Percentiles rank a stretch among this genome's conserved stretches.
Evolutionary conservation across 2,329 filamentous ascomycete species (phyloP).

Genomic region (Fusarium sp.): DNA sequence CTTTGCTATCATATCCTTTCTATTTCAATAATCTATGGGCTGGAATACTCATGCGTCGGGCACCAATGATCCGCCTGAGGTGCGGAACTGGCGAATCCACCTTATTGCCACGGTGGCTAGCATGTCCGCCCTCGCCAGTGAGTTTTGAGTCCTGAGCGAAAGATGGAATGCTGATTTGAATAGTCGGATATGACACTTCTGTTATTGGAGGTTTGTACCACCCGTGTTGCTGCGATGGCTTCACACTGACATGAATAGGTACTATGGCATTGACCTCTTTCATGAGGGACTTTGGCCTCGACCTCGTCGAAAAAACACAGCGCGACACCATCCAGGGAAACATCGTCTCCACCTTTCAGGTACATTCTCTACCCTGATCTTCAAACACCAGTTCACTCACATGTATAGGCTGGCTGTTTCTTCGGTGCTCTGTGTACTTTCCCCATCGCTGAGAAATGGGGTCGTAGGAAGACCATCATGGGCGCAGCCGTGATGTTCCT

Average conservation of each 20-base stretch:
- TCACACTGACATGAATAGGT: slow-evolving; percentile 14
- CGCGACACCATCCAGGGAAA: slow-evolving; percentile 55
- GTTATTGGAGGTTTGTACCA: slow-evolving; percentile 53
- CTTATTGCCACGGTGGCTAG: slow-evolving; percentile 51
- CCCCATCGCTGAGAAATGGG: slow-evolving; percentile 62
- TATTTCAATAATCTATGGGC: slow-evolving; percentile 41
- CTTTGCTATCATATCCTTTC: not conserved
- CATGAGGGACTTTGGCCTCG: slow-evolving; percentile 53
- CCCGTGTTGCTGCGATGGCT: accelerated
- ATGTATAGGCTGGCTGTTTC: slow-evolving; percentile 55
- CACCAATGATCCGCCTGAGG: slow-evolving; percentile 52
- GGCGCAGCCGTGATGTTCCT: slow-evolving; percentile 59
- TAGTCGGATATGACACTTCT: slow-evolving; percentile 56
- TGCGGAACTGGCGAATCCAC: slow-evolving; percentile 54
- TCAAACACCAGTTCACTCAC: too few relatives aligned
- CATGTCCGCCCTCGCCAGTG: slow-evolving; percentile 54
- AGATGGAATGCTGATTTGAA: not conserved
- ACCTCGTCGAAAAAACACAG: slow-evolving; percentile 39
- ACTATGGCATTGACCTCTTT: slow-evolving; percentile 57
- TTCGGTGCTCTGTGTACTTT: slow-evolving; percentile 58
- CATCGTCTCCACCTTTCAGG: slow-evolving; percentile 56
- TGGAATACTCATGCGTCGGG: slow-evolving; percentile 56
- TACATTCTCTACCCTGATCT: not conserved
- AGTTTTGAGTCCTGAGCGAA: slow-evolving; percentile 9
- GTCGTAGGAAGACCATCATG: slow-evolving; percentile 62